Evolutionary conservation across 2,329 filamentous ascomycete species (phyloP), one percentile per base, ranked within the genome.

Genomic region (Pezicula neosporulosa): DNA sequence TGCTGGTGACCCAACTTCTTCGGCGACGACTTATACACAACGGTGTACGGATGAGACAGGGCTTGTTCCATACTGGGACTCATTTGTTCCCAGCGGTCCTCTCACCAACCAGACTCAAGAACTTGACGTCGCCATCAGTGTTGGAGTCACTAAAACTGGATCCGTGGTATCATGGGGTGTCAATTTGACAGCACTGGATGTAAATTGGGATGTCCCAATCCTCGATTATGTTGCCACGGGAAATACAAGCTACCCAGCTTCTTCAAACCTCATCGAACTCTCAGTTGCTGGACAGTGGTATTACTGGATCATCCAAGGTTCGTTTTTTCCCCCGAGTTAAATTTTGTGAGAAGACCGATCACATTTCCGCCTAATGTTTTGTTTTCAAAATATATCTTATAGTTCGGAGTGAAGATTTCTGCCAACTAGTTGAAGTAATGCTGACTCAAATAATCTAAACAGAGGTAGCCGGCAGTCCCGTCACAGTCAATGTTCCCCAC

Each of bases 141-240:
- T 44, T 16, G 42, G 42, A 5, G 21, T 28, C 13, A 44, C 42
- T n/a, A 2, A 18, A 13, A 44, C 19, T 5, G 42, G 42, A 5
- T 4, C 21, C 12, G 15, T 44, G 6, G n/a, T 44, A 10, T 16
- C 19, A 16, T 44, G 52, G 48, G 48, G 50, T 18, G 42, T 60
- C 18, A 57, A 56, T 45, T 43, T 49, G 8, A 48, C 33, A 6
- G 43, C 51, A 6, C 68, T 75, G 46, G 62, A 68, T 19, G 64
- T 73, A 6, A 61, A 70, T 27, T 76, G 73, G 73, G 64, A 67
- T 38, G 64, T 70, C 30, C 73, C 73, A 0, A 68, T 70, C 7
- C 63, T 74, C 3, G 60, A 70, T 45, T 68, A 70, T 48, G 59
- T 69, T 21, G 41, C 45, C 19, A 59, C 60, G 7, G 55, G 59